Evolutionary conservation across 257 asterid species (phyloP).

Genomic region (Solanum pennellii): DNA sequence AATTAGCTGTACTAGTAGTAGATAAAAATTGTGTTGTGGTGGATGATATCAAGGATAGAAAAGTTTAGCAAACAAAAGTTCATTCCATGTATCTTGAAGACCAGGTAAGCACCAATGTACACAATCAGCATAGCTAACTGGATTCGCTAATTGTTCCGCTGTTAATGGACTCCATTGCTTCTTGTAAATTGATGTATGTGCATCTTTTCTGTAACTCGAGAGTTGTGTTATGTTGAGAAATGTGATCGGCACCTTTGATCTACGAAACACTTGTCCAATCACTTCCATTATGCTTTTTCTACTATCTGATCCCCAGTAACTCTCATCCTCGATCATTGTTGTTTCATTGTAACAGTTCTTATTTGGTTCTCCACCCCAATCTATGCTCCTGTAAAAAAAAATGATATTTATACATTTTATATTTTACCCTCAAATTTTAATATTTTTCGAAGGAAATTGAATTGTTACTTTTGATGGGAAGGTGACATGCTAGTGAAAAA

Average conservation of each 20-base stretch:
- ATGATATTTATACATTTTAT: not conserved
- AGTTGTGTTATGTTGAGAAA: conserved; percentile 59
- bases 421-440: not conserved
- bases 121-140: conserved; percentile 62
- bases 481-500: conserved; percentile 76
- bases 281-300: conserved; percentile 30
- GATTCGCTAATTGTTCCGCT: conserved; percentile 29
- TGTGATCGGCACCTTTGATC: conserved; percentile 42
- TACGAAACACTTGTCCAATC: conserved; percentile 23
- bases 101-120: conserved; percentile 92
- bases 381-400: conserved; percentile 31
- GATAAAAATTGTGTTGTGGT: not conserved
- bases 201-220: conserved; percentile 57
- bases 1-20: not conserved
- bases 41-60: conserved; percentile 31
- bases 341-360: conserved; percentile 71
- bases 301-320: conserved; percentile 32
- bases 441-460: not conserved
- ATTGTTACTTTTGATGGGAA: conserved; percentile 42
- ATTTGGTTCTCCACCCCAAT: conserved; percentile 50
- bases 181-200: conserved; percentile 67
- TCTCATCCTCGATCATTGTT: conserved; percentile 24
- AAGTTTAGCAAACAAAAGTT: conserved; percentile 54
- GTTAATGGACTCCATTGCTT: conserved; percentile 37
- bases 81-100: conserved; percentile 74